Base-by-base conservation (phyloP, 2,329 filamentous ascomycete species). In the Bipolaris zeicola region DNA sequence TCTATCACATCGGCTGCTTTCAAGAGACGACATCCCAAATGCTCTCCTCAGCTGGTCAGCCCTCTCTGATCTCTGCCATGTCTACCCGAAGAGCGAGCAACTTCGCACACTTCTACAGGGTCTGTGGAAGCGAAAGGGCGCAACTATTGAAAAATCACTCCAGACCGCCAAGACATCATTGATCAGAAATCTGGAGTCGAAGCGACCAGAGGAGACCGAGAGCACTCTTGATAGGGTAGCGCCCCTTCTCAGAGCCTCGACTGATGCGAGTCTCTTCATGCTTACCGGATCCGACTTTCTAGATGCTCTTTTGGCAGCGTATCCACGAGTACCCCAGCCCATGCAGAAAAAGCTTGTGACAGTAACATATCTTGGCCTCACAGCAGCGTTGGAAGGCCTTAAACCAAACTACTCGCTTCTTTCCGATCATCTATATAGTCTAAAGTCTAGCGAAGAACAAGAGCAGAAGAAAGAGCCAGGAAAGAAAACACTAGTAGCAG, bases 261-360 rank as follows among this genome's bases (percentile, higher is more conserved):
- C 85, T 0, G 79, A 81, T 22, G 78, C 78, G 42, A 84, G 82
- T 28, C 75, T 79, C 6, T 81, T 90, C 64, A 88, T 96, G 66
- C 84, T 96, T 65, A 89, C 89, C 0, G 94, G 94, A 1, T 92
- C 90, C 48, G 94, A 97, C 76, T 94, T 95, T 65, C 76, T 96
- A 18, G 94, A 97, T 72, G 86, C 89, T 0, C 81, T 96, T 11
- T 80, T 86, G 36, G 79, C 79, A 47, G 87, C 87, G 59, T 93
- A 88, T 74, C 82, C 80, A 46, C 82, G 88, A 55, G 87, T 85
- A 74, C 85, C 87, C 54, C 83, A 84, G 20, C 63, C 70, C 16
- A 82, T 92, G 41, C 85, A 87, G 56, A 89, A 85, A 61, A 82
- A 84, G 14, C 83, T 96, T 28, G 82, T 93, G 44, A 86, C 89